These are phyloP conservation scores for Batrachochytrium dendrobatidis DNA, from an alignment of 371 early-diverging fungal species.

Conservation along the genomic window DNA sequence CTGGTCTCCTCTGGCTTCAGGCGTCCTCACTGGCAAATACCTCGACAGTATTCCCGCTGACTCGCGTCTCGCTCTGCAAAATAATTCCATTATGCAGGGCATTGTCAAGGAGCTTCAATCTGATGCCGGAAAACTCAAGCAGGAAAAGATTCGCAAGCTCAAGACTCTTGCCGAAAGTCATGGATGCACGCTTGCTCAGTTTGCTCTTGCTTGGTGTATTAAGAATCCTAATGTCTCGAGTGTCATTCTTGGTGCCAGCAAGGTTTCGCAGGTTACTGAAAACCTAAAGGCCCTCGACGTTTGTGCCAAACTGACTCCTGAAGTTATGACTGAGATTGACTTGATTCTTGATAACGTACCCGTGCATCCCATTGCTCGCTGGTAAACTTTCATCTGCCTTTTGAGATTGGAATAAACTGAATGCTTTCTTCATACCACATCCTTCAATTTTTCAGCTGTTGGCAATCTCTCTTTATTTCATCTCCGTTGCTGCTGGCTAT, in stretches of 20 bases:
- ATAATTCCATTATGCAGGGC: constrained; percentile 56
- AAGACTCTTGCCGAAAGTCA: constrained; percentile 58
- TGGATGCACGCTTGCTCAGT: constrained; percentile 61
- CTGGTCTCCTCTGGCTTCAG: constrained; percentile 77
- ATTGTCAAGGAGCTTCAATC: constrained; percentile 52
- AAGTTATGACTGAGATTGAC: constrained; percentile 56
- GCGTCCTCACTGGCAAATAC: constrained; percentile 67
- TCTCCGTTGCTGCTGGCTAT: too few relatives aligned
- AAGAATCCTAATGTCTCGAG: constrained; percentile 46
- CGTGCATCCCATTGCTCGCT: constrained; percentile 22
- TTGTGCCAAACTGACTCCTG: constrained; percentile 56
- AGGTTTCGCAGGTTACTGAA: constrained; percentile 64
- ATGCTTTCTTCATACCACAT: too few relatives aligned
- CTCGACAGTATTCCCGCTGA: constrained; percentile 63
- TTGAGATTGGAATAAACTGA: too few relatives aligned
- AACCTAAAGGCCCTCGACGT: constrained; percentile 59
- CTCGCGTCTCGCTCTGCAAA: constrained; percentile 56
- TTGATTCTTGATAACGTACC: constrained; percentile 67
- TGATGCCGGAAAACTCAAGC: constrained; percentile 45
- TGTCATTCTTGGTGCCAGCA: constrained; percentile 57
- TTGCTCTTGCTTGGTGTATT: constrained; percentile 78
- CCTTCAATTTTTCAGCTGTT: too few relatives aligned
- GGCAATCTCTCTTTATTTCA: too few relatives aligned
- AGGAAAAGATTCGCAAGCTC: constrained; percentile 25
- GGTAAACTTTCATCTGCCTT: constrained; percentile 8